These are phyloP conservation scores for Aspergillus carbonarius DNA, from an alignment of 2,329 filamentous ascomycete species.

Conservation along the genomic window DNA sequence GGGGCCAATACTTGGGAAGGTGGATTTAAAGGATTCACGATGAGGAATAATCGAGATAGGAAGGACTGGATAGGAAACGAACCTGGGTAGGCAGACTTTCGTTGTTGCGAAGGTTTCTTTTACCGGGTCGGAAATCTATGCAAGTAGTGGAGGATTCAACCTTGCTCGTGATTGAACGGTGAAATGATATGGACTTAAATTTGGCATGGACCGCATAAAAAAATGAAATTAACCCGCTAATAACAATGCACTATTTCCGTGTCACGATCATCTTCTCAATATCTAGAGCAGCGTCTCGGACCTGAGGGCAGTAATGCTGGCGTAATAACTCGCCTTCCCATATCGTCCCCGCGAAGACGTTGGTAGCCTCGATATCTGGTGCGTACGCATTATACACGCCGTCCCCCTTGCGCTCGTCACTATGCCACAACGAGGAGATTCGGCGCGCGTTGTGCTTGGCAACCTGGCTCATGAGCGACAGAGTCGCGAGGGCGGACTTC, in stretches of 20 bases:
- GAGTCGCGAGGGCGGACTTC: slow-evolving; percentile 77
- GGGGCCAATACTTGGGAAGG: background rate
- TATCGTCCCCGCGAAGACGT: slow-evolving; percentile 83
- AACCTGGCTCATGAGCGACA: slow-evolving; percentile 75
- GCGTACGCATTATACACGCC: slow-evolving; percentile 76
- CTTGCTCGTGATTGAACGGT: too few relatives aligned
- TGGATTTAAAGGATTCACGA: background rate
- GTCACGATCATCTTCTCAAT: slow-evolving; percentile 64
- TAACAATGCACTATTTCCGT: slow-evolving; percentile 16
- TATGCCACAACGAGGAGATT: slow-evolving; percentile 85
- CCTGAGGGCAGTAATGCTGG: slow-evolving; percentile 81
- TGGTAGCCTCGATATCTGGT: slow-evolving; percentile 76
- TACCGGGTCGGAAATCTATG: background rate
- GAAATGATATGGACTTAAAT: too few relatives aligned
- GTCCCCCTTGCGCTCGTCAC: slow-evolving; percentile 88
- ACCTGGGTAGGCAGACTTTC: too few relatives aligned
- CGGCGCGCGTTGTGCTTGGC: slow-evolving; percentile 79
- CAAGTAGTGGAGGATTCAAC: background rate
- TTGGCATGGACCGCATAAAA: background rate
- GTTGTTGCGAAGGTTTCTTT: background rate
- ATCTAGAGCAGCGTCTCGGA: slow-evolving; percentile 70
- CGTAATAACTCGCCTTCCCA: slow-evolving; percentile 92
- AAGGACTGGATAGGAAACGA: background rate
- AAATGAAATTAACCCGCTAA: background rate
- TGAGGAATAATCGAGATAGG: background rate